Base-by-base conservation (phyloP, 129 eudicot genomes). In the Solidago caesia region DNA sequence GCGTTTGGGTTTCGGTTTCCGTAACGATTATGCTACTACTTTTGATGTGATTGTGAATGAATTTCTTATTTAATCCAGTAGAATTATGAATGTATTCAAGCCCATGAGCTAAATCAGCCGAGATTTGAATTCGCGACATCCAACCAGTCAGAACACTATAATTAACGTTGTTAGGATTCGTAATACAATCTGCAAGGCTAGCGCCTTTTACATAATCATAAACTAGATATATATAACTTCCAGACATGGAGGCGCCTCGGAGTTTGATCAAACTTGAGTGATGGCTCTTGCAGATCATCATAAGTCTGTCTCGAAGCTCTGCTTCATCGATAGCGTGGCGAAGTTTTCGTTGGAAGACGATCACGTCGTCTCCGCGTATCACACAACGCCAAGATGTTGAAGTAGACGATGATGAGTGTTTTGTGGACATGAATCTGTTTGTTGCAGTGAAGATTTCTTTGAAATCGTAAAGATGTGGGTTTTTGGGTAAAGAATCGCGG, bases 41-140 rank as follows among this genome's bases (percentile, higher is more conserved):
- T 79, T 93, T 93, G 9, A 93, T 79, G 39, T 93, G 97, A 78
- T 90, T 93, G 48, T 93, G 98, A 53, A 90, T 86, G 51, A 90
- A 87, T 6, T 73, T 77, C 44, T 73, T 71, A 29, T 82, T 86
- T 3, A 90, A 74, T 7, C 98, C 98, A 0, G 98, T 84, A 0
- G 90, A 82, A 64, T 93, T 80, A 67, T 93, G 96, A 48, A 93
- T 87, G 76, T 93, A 93, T 68, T 93, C 98, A 2, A 93, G 51
- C 0, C 98, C 98, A 27, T 93, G 92, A 21, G 96, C 97, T 2
- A 93, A 21, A 74, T 93, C 98, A 15, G 87, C 79, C 0, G 90
- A 89, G 26, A 93, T 79, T 46, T 72, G 82, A 2, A 90, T 79
- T 9, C 98, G 83, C 1, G 91, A 81, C 76, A 83, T 81, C 98